Percentiles rank a stretch among this genome's conserved stretches.
phyloP scores from a whole-genome alignment of 768 basidiomycete genomes.

The Trametes punicea region DNA sequence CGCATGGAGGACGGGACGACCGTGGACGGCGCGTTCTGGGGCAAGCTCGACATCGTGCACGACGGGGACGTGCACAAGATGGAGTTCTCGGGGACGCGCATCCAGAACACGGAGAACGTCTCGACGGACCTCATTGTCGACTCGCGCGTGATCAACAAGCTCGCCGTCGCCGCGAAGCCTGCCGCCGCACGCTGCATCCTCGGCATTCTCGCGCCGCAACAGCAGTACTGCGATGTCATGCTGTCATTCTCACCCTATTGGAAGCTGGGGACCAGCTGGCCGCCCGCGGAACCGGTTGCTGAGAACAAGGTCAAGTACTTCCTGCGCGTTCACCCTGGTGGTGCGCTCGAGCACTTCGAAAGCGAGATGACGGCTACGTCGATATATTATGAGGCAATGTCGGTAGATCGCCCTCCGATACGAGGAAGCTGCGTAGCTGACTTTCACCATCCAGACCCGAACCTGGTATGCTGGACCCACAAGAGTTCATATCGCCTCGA shows the following conservation, averaged over 20 bases:
- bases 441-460: conserved; percentile 56
- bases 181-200: conserved; percentile 74
- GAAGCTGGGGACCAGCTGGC: conserved; percentile 76
- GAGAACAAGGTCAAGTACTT: conserved; percentile 79
- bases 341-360: conserved; percentile 84
- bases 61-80: conserved; percentile 71
- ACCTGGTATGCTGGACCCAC: conserved; percentile 69
- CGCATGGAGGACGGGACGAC: conserved; percentile 86
- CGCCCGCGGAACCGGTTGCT: conserved; percentile 60
- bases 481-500: conserved; percentile 73
- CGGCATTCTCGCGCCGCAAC: conserved; percentile 65
- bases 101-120: conserved; percentile 59
- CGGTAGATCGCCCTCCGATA: conserved; percentile 30
- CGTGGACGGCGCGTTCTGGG: conserved; percentile 86
- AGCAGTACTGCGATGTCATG: conserved; percentile 79
- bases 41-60: conserved; percentile 81
- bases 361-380: conserved; percentile 76
- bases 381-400: conserved; percentile 85
- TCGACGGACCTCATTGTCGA: conserved; percentile 72
- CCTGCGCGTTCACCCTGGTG: conserved; percentile 78
- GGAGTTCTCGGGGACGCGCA: conserved; percentile 79
- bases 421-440: background rate
- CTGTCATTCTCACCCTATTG: conserved; percentile 69
- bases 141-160: conserved; percentile 70
- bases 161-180: conserved; percentile 72